Percentiles rank a stretch among this genome's conserved stretches.
Conservation (phyloP, 1,139 yeast species). For the Meyerozyma athensensis region DNA sequence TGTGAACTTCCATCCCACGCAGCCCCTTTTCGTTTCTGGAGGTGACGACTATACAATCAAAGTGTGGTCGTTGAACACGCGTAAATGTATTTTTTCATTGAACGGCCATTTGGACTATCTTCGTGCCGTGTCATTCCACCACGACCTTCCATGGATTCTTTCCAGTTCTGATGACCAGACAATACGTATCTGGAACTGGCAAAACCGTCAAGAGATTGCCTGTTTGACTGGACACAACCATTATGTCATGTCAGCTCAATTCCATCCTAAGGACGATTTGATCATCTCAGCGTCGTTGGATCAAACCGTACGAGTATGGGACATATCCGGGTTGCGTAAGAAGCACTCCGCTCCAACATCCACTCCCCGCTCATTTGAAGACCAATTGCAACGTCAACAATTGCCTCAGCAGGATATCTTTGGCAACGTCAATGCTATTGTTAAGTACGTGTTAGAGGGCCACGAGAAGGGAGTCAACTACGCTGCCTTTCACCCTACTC, state of each 20-base stretch:
- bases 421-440: conserved; percentile 91
- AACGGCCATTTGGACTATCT: conserved; percentile 94
- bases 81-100: conserved; percentile 87
- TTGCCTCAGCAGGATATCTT: conserved; percentile 86
- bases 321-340: conserved; percentile 90
- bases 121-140: conserved; percentile 91
- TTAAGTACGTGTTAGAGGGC: conserved; percentile 93
- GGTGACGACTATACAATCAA: conserved; percentile 95
- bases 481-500: conserved; percentile 97
- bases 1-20: conserved; percentile 95
- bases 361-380: conserved; percentile 60
- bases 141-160: conserved; percentile 95
- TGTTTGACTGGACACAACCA: conserved; percentile 97
- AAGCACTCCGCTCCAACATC: conserved; percentile 85
- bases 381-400: conserved; percentile 69
- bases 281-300: conserved; percentile 94
- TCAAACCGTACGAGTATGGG: conserved; percentile 99
- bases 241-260: conserved; percentile 96
- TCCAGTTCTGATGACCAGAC: conserved; percentile 98
- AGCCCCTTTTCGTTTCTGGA: conserved; percentile 93
- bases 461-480: conserved; percentile 98
- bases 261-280: conserved; percentile 93
- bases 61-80: conserved; percentile 92
- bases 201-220: conserved; percentile 94
- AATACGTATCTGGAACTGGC: conserved; percentile 99